Percentiles rank a stretch among this genome's conserved stretches.
phyloP scores from a whole-genome alignment of 164 flowering plant genomes.

The Tinospora cordifolia region DNA sequence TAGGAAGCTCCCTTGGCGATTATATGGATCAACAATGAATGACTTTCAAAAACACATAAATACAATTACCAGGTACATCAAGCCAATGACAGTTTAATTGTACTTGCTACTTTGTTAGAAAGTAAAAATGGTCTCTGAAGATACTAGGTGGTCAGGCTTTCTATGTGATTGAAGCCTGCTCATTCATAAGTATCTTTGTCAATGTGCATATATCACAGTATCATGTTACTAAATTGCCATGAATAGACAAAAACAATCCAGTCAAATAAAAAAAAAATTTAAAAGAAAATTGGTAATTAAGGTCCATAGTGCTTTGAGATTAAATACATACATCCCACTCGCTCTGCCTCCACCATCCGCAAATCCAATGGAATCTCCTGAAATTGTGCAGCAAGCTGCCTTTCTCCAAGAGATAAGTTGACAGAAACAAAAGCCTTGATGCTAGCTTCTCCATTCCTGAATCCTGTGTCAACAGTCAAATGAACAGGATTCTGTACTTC shows the following conservation, averaged over 20 bases:
- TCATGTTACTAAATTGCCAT: not conserved
- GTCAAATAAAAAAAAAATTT: not conserved
- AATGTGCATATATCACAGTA: not conserved
- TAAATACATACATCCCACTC: slow-evolving; percentile 73
- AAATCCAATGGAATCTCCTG: slow-evolving; percentile 86
- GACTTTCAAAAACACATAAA: not conserved
- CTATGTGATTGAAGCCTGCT: not conserved
- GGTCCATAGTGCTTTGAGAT: not conserved
- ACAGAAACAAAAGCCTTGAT: slow-evolving; percentile 74
- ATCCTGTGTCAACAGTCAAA: slow-evolving; percentile 86
- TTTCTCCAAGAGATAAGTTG: slow-evolving; percentile 71
- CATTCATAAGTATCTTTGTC: not conserved
- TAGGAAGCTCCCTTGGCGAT: not conserved
- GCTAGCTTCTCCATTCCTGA: slow-evolving; percentile 58
- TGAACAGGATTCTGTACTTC: slow-evolving; percentile 87
- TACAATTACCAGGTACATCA: not conserved
- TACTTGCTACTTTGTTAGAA: not conserved
- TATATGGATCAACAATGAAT: not conserved
- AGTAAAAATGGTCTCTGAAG: not conserved
- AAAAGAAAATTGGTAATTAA: too few species aligned
- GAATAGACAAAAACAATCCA: not conserved
- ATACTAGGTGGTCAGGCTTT: not conserved
- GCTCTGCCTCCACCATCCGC: slow-evolving; percentile 87
- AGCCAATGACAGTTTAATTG: not conserved
- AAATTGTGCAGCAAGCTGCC: slow-evolving; percentile 87